Conservation (phyloP, 257 asterid species). For the Primulina tabacum region DNA sequence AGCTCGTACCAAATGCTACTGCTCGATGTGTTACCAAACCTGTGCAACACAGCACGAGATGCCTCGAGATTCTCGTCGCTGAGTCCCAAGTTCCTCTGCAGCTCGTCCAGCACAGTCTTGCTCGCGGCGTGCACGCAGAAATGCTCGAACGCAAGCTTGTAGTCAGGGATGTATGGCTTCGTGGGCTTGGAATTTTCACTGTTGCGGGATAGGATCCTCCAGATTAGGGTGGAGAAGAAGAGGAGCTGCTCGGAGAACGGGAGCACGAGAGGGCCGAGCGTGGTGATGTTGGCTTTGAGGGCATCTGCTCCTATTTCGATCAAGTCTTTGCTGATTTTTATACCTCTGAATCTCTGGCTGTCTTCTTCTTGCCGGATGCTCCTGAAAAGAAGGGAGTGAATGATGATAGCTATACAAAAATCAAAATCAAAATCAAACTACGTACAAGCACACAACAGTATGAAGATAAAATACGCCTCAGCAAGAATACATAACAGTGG, state of each 20-base stretch:
- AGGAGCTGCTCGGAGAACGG: slow-evolving; percentile 22
- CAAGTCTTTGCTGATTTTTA: slow-evolving; percentile 21
- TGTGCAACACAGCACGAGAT: slow-evolving; percentile 17
- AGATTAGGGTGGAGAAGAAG: slow-evolving; percentile 18
- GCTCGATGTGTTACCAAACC: slow-evolving; percentile 22
- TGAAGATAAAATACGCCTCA: no score
- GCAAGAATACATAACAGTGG: no score
- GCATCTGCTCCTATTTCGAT: slow-evolving; percentile 19
- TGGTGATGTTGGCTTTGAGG: slow-evolving; percentile 18
- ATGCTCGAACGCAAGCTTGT: slow-evolving; percentile 21
- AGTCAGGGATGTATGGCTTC: slow-evolving; percentile 22
- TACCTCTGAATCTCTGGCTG: background rate
- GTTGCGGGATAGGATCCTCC: background rate
- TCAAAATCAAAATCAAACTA: background rate
- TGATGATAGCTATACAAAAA: background rate
- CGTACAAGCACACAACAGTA: background rate
- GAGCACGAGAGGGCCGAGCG: slow-evolving; percentile 17
- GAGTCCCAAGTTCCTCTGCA: slow-evolving; percentile 18
- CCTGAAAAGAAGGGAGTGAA: background rate
- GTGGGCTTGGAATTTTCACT: background rate
- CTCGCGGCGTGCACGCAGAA: slow-evolving; percentile 22
- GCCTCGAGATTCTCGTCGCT: background rate
- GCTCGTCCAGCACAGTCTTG: slow-evolving; percentile 18
- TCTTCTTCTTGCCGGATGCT: background rate
- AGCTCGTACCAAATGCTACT: slow-evolving; percentile 24